Percentiles rank a stretch among this genome's conserved stretches.
Evolutionary conservation across 1,139 yeast genomes (phyloP).

Genomic region (Maudiozyma humilis): DNA sequence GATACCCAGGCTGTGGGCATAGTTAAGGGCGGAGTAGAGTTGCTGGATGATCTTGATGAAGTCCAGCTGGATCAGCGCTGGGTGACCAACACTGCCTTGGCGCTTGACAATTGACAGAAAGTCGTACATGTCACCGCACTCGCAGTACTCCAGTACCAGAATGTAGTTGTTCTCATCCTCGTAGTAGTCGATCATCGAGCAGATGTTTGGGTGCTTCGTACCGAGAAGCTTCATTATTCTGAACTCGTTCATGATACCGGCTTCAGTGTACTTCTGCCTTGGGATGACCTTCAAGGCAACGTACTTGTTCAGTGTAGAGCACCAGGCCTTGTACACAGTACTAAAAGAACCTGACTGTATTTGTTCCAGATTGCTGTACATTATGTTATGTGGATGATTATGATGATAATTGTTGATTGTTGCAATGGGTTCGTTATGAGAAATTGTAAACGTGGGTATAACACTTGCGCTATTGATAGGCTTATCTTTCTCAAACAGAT

Average conservation of each 20-base stretch:
- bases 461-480: no score
- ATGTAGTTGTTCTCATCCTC: conserved; percentile 44
- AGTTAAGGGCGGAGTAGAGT: conserved; percentile 60
- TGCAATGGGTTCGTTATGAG: background rate
- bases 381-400: background rate
- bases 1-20: conserved; percentile 62
- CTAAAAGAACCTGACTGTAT: conserved; percentile 16
- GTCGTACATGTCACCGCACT: conserved; percentile 85
- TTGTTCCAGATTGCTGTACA: conserved; percentile 10
- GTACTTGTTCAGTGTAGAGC: conserved; percentile 9
- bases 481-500: background rate
- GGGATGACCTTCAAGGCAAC: conserved; percentile 29
- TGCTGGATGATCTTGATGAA: conserved; percentile 52
- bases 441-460: no score
- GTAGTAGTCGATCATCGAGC: conserved; percentile 62
- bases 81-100: conserved; percentile 29
- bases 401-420: background rate
- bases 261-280: conserved; percentile 14
- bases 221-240: conserved; percentile 21
- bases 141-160: conserved; percentile 73
- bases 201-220: conserved; percentile 36
- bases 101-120: conserved; percentile 34
- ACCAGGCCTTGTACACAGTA: conserved; percentile 15
- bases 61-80: conserved; percentile 35
- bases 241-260: conserved; percentile 20